Evolutionary conservation across 2,329 filamentous ascomycete genomes (phyloP), one percentile per base, ranked within the genome.

Genomic region (Ceratocystis eucalypticola): DNA sequence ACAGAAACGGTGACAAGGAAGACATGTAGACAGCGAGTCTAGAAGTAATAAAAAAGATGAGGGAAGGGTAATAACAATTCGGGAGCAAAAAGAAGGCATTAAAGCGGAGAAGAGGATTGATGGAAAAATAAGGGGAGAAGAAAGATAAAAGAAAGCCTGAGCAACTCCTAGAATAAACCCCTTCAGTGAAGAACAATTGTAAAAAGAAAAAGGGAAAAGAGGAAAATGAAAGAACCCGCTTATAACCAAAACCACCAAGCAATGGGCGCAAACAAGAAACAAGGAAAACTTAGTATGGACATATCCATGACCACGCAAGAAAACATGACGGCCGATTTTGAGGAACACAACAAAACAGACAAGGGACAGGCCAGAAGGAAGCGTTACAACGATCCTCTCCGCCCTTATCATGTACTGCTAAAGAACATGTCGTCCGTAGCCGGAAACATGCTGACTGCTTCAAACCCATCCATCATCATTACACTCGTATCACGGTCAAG

Each of bases 341-440:
- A 61, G 37, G 37, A 41, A 41, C 37, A 41, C 37, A 41, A 41
- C 37, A 41, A 41, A 41, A 41, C 37, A 63, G 15, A 37, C n/a
- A 7, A 15, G 8, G 25, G 17, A 5, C n/a, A 46, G 33, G 20
- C 7, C 17, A 64, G 10, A 3, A 59, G 33, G 30, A 59, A 5
- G 17, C 28, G 8, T 17, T 8, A 62, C 53, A 46, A 48, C 37
- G 20, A 28, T 63, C 30, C 25, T 22, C 22, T 8, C 5, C 44
- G 20, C 37, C 66, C 4, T 28, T 41, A 37, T 72, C 69, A 76
- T 66, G 72, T 70, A 69, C 69, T 76, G 64, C 77, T 76, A 70
- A 82, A 84, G 70, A 83, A 82, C 66, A 82, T 74, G 68, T 83
- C 80, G 66, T 81, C 79, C 68, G 74, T 76, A 69, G 76, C 76